These are phyloP conservation scores for Nemania sp. DNA, from an alignment of 2,329 filamentous ascomycete species.

Conservation along the genomic window DNA sequence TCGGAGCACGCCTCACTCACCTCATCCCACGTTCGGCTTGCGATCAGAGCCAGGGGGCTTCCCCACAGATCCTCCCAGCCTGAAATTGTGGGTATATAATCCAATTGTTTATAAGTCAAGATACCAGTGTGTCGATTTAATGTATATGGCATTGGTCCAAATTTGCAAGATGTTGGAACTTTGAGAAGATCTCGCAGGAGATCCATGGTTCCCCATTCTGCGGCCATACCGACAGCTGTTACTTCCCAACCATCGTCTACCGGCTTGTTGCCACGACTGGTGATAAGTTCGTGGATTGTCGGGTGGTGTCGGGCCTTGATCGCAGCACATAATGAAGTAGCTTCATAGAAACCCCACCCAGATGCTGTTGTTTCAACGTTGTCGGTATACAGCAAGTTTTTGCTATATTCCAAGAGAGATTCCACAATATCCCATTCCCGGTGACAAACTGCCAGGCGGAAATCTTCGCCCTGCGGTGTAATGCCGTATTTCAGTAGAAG, in stretches of 20 bases:
- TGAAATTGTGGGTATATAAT: no score
- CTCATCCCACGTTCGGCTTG: background rate
- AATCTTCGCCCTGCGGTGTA: no score
- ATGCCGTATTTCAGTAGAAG: background rate
- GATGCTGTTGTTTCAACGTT: background rate
- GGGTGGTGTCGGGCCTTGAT: background rate
- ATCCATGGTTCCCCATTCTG: background rate
- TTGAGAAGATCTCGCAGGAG: background rate
- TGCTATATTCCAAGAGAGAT: no score
- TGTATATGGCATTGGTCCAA: background rate
- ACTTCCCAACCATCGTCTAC: background rate
- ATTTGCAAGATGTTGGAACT: background rate
- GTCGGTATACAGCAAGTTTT: background rate
- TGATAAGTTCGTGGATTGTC: background rate
- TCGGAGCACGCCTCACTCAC: background rate
- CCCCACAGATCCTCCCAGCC: background rate
- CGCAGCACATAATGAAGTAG: background rate
- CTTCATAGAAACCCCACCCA: background rate
- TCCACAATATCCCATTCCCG: no score
- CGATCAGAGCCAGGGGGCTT: background rate
- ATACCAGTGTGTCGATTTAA: no score
- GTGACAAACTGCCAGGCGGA: no score
- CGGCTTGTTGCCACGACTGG: background rate
- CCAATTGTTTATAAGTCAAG: no score
- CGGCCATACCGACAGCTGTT: constrained; percentile 2